Evolutionary conservation across 257 asterid species (phyloP).

Genomic region (Echites panduratus): DNA sequence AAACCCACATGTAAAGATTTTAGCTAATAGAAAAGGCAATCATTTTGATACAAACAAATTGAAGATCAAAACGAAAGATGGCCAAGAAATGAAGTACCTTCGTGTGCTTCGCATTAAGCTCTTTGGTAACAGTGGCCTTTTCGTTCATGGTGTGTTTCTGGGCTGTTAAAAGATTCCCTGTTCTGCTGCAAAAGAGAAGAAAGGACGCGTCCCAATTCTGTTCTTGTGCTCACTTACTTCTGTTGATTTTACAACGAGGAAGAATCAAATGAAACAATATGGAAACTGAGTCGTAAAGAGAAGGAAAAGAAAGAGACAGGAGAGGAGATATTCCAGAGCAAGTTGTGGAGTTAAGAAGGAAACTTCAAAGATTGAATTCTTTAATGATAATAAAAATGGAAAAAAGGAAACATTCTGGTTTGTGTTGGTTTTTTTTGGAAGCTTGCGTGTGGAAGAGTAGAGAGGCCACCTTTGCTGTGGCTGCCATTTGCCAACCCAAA

Average conservation of each 20-base stretch:
- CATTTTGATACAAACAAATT: not conserved
- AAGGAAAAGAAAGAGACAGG: slow-evolving; percentile 11
- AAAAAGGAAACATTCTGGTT: not conserved
- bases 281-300: slow-evolving; percentile 9
- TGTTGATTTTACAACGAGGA: not conserved
- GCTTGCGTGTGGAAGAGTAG: slow-evolving; percentile 12
- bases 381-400: not conserved
- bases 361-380: not conserved
- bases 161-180: slow-evolving; percentile 4
- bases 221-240: not conserved
- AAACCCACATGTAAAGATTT: not conserved
- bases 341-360: not conserved
- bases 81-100: slow-evolving; percentile 21
- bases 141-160: slow-evolving; percentile 26
- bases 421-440: slow-evolving; percentile 5
- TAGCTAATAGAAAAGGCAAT: not conserved
- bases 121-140: slow-evolving; percentile 34
- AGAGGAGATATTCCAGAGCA: not conserved
- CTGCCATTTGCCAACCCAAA: not conserved
- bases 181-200: not conserved
- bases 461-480: slow-evolving; percentile 1
- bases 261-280: not conserved
- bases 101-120: slow-evolving; percentile 34
- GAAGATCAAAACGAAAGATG: not conserved
- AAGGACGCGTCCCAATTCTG: not conserved